A percentile compares a stretch with the other conserved stretches of the same genome.
phyloP scores from a whole-genome alignment of 352 stramenopile species.

The Blastocystis sp. region DNA sequence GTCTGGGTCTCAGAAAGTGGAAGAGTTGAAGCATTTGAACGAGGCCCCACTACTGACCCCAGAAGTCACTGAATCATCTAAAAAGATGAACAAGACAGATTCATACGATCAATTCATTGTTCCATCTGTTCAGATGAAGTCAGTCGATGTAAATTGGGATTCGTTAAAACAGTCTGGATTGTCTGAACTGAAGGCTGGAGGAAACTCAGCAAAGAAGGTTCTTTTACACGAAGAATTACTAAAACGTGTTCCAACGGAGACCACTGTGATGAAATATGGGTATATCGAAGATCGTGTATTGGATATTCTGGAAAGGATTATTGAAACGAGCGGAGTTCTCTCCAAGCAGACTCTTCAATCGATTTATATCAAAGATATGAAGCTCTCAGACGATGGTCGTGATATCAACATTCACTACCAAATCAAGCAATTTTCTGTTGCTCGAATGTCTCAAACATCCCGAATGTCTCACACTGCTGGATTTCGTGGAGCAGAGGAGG shows the following conservation, averaged over 20 bases:
- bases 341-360: not conserved
- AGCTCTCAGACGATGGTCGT: not conserved
- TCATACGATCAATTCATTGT: too few species aligned
- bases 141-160: not conserved
- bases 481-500: not conserved
- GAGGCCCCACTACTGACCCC: too few species aligned
- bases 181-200: not conserved
- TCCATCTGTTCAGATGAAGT: not conserved
- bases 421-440: not conserved
- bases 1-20: too few species aligned
- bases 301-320: not conserved
- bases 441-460: not conserved
- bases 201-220: not conserved
- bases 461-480: not conserved
- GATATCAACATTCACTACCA: slow-evolving; percentile 41
- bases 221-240: not conserved
- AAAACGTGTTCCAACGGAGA: not conserved
- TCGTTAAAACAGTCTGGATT: slow-evolving; percentile 3
- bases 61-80: too few species aligned
- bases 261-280: slow-evolving; percentile 22
- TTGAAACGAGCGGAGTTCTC: not conserved
- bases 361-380: not conserved
- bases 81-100: too few species aligned
- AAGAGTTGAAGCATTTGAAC: too few species aligned
- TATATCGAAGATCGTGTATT: slow-evolving; percentile 20